A percentile compares a stretch with the other conserved stretches of the same genome.
These are phyloP conservation scores for Lanmaoa rubissima DNA, from an alignment of 768 basidiomycete species.

Conservation along the genomic window DNA sequence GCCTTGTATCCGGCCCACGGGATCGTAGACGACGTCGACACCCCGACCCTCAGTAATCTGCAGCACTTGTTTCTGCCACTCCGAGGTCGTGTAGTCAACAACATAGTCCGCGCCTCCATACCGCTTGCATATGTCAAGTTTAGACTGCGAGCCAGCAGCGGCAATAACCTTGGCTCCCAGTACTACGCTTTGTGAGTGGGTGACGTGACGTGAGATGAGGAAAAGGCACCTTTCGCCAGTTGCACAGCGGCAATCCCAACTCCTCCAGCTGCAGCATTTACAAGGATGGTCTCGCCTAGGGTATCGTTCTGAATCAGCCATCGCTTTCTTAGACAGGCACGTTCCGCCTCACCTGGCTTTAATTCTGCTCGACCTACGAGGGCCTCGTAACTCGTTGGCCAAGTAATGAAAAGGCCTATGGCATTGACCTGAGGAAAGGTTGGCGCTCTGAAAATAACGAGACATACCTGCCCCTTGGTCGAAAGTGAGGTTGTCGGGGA, in stretches of 20 bases:
- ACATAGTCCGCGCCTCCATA: constrained; percentile 81
- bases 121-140: constrained; percentile 73
- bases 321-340: not conserved
- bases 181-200: constrained; percentile 40
- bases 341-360: constrained; percentile 56
- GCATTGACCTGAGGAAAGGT: constrained; percentile 1
- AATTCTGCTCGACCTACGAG: constrained; percentile 81
- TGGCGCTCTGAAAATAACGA: not conserved
- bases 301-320: constrained; percentile 6
- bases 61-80: constrained; percentile 91
- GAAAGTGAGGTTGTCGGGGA: constrained; percentile 75
- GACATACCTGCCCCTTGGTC: constrained; percentile 80
- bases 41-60: constrained; percentile 81
- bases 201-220: not conserved
- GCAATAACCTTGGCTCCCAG: constrained; percentile 95
- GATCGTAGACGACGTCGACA: constrained; percentile 85
- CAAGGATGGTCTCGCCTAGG: constrained; percentile 85
- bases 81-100: constrained; percentile 72
- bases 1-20: constrained; percentile 78
- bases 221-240: constrained; percentile 74
- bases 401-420: constrained; percentile 78
- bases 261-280: constrained; percentile 95
- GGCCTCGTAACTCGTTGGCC: constrained; percentile 92
- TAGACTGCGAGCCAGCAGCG: constrained; percentile 76
- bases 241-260: constrained; percentile 93